phyloP scores from a whole-genome alignment of 1,139 yeast genomes.

The Magnusiomyces tetraspermus region DNA sequence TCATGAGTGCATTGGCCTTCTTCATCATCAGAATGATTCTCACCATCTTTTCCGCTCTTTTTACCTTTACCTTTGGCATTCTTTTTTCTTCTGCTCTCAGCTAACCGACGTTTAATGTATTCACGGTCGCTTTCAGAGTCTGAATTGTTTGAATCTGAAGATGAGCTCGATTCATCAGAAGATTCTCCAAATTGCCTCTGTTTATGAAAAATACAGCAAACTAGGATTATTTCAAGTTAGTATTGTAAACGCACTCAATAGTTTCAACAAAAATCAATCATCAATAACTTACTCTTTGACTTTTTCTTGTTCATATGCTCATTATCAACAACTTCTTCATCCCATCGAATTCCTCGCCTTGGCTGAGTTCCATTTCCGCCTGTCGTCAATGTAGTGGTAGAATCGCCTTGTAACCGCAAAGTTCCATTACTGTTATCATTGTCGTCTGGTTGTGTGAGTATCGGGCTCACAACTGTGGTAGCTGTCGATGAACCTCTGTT shows the following conservation, averaged over 20 bases:
- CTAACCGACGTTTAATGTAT: background rate
- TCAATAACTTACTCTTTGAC: slow-evolving; percentile 42
- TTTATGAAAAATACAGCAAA: slow-evolving; percentile 94
- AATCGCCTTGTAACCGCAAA: background rate
- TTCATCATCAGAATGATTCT: slow-evolving; percentile 5
- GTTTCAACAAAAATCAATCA: slow-evolving; percentile 21
- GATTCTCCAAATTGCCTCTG: slow-evolving; percentile 62
- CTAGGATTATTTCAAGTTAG: slow-evolving; percentile 17
- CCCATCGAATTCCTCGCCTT: slow-evolving; percentile 52
- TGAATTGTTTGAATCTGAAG: slow-evolving; percentile 27
- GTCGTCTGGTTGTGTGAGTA: background rate
- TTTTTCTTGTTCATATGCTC: slow-evolving; percentile 82
- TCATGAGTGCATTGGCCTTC: slow-evolving; percentile 6
- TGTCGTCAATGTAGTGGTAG: background rate
- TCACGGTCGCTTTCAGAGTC: slow-evolving; percentile 23
- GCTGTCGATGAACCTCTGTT: background rate
- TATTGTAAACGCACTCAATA: slow-evolving; percentile 5
- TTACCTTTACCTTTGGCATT: slow-evolving; percentile 1
- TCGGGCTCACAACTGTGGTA: background rate
- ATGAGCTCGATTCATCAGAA: slow-evolving; percentile 36
- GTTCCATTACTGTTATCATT: background rate
- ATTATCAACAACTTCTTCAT: slow-evolving; percentile 77
- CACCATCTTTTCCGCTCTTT: background rate
- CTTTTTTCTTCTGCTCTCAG: slow-evolving; percentile 9
- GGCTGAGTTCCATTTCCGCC: background rate